A percentile compares a stretch with the other conserved stretches of the same genome.
Evolutionary conservation across 2,329 filamentous ascomycete genomes (phyloP).

Genomic region (Aureobasidium namibiae): DNA sequence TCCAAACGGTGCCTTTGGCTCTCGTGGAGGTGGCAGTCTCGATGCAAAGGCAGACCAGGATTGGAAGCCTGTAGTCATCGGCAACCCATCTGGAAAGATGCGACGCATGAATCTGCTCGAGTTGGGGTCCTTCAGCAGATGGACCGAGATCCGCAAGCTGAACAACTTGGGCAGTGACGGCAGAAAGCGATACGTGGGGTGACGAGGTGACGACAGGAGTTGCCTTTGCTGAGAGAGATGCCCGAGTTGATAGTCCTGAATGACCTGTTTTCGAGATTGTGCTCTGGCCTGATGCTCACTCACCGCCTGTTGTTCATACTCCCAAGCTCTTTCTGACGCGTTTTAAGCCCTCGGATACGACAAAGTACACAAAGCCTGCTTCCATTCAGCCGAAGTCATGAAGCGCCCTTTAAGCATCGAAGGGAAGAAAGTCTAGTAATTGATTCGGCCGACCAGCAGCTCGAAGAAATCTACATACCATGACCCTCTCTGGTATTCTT

Average conservation of each 20-base stretch:
- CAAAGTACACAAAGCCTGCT: not conserved
- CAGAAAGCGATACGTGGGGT: not conserved
- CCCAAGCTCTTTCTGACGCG: not conserved
- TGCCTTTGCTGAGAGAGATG: not conserved
- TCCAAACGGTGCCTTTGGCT: conserved; percentile 47
- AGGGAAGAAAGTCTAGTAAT: not conserved
- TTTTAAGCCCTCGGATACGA: not conserved
- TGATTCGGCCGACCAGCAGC: not conserved
- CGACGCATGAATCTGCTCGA: conserved; percentile 65
- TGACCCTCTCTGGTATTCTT: conserved; percentile 19
- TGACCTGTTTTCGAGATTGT: not conserved
- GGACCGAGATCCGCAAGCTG: conserved; percentile 58
- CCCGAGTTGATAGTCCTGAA: not conserved
- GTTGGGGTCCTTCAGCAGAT: conserved; percentile 58
- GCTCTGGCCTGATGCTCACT: too few relatives aligned
- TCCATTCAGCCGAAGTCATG: not conserved
- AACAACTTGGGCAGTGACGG: conserved; percentile 31
- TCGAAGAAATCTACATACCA: conserved; percentile 9
- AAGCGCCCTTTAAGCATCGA: too few relatives aligned
- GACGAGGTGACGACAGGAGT: not conserved
- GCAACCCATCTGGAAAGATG: conserved; percentile 60
- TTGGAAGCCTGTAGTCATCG: conserved; percentile 64
- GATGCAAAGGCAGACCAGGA: conserved; percentile 34
- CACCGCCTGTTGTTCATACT: not conserved
- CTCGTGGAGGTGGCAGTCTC: conserved; percentile 45